Evolutionary conservation across 495 filamentous ascomycete species (phyloP).

Genomic region (Penicillium crystallinum): DNA sequence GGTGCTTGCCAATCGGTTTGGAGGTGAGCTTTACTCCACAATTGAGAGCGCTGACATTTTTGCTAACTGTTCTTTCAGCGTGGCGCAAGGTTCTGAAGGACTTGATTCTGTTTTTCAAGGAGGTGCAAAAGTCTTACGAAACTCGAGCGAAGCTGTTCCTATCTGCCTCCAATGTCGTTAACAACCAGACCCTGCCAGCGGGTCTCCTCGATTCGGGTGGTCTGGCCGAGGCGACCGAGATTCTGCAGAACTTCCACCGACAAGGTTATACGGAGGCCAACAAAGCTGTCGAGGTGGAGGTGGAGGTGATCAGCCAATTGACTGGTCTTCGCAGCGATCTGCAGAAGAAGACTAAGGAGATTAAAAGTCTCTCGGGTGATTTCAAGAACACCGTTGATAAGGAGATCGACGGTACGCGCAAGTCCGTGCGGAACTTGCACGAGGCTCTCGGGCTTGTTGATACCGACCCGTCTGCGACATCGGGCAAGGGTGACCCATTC

Average conservation of each 20-base stretch:
- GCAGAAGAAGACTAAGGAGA: conserved; percentile 95
- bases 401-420: conserved; percentile 51
- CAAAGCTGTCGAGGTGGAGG: conserved; percentile 85
- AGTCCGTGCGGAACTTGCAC: conserved; percentile 70
- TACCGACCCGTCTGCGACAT: conserved; percentile 64
- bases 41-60: background rate
- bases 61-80: conserved; percentile 46
- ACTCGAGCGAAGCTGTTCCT: conserved; percentile 73
- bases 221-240: conserved; percentile 76
- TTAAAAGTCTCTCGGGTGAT: conserved; percentile 83
- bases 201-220: conserved; percentile 73
- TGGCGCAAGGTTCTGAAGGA: conserved; percentile 97
- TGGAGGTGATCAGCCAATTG: conserved; percentile 81
- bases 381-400: conserved; percentile 77
- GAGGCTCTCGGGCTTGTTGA: conserved; percentile 75
- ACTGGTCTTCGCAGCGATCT: conserved; percentile 83
- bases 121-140: conserved; percentile 89
- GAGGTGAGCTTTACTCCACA: conserved; percentile 53
- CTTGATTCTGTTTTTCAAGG: conserved; percentile 88
- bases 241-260: conserved; percentile 78
- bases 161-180: conserved; percentile 78
- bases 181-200: conserved; percentile 67
- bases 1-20: conserved; percentile 80
- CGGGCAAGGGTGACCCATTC: conserved; percentile 87
- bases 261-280: conserved; percentile 74